Evolutionary conservation across 2,329 filamentous ascomycete genomes (phyloP).

Genomic region (Aspergillus quadrilineatus): DNA sequence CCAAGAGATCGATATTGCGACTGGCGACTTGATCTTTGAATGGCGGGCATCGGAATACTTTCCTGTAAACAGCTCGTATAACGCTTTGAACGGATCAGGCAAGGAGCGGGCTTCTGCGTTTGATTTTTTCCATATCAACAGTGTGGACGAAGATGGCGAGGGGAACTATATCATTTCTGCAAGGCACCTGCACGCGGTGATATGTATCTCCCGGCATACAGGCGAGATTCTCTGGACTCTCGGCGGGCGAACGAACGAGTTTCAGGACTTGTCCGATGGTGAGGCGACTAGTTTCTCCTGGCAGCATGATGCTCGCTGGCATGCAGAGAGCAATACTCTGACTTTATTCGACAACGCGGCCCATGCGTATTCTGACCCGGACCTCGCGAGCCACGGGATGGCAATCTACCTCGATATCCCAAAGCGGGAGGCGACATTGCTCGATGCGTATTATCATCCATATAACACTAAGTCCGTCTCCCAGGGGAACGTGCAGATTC

Average conservation of each 20-base stretch:
- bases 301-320: conserved; percentile 34
- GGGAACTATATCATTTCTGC: conserved; percentile 57
- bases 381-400: conserved; percentile 22
- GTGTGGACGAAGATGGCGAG: conserved; percentile 51
- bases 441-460: conserved; percentile 10
- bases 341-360: conserved; percentile 31
- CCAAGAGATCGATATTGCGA: conserved; percentile 38
- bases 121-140: conserved; percentile 61
- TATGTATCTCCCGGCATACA: conserved; percentile 19
- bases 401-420: conserved; percentile 44
- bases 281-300: conserved; percentile 26
- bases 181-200: conserved; percentile 40
- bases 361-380: conserved; percentile 15
- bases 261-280: conserved; percentile 24
- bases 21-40: conserved; percentile 35
- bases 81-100: conserved; percentile 13
- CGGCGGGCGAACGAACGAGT: conserved; percentile 32
- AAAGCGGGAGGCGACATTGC: conserved; percentile 46
- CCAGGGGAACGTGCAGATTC: conserved; percentile 20
- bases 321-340: conserved; percentile 18
- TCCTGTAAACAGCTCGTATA: conserved; percentile 24
- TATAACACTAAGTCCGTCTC: conserved; percentile 3
- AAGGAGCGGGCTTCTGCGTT: conserved; percentile 35
- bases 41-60: conserved; percentile 39
- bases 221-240: conserved; percentile 29